Conservation (phyloP, 2,329 filamentous ascomycete species). For the Rhynchosporium secalis region DNA sequence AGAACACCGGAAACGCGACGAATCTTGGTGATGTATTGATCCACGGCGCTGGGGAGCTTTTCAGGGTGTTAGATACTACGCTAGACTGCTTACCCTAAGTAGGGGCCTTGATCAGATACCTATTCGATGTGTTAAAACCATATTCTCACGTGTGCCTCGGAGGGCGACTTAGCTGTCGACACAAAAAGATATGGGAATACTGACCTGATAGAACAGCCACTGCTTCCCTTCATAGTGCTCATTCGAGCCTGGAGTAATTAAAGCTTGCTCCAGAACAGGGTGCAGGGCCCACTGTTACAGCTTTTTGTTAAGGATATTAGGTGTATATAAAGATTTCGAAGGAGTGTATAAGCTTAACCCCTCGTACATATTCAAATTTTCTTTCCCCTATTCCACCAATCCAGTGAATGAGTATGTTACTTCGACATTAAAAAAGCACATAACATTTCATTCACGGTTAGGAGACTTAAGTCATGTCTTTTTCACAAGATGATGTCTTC, state of each 20-base stretch:
- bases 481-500: no score
- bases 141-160: no score
- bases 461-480: no score
- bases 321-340: background rate
- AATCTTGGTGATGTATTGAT: conserved; percentile 48
- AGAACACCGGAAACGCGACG: conserved; percentile 41
- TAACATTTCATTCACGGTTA: no score
- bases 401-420: no score
- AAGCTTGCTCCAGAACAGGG: background rate
- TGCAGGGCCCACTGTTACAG: background rate
- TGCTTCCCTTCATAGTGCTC: conserved; percentile 41
- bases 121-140: no score
- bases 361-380: no score
- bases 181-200: no score
- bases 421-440: no score
- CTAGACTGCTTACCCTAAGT: conserved; percentile 39
- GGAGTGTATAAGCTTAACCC: background rate
- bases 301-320: background rate
- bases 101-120: conserved; percentile 43
- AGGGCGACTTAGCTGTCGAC: no score
- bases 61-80: conserved; percentile 31
- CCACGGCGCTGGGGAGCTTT: conserved; percentile 41
- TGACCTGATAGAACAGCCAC: conserved; percentile 43
- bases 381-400: no score
- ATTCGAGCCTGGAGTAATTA: conserved; percentile 30